Conservation (phyloP, 805 yeast genomes). For the Myxozyma nipponensis region DNA sequence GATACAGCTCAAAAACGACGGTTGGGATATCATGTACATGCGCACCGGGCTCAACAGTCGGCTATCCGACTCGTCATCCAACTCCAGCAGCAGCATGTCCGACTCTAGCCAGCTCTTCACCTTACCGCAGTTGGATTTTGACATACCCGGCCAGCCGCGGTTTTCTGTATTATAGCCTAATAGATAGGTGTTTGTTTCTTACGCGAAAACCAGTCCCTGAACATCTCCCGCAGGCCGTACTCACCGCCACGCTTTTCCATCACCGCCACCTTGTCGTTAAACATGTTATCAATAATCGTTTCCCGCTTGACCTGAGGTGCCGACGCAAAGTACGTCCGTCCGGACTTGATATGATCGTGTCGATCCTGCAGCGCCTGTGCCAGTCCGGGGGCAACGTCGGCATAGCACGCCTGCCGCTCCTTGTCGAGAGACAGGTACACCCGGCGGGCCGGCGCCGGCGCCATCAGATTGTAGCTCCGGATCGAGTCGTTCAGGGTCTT, state of each 20-base stretch:
- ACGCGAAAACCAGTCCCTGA: slow-evolving; percentile 18
- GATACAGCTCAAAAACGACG: slow-evolving; percentile 10
- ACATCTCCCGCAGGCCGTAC: slow-evolving; percentile 26
- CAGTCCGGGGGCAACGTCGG: slow-evolving; percentile 20
- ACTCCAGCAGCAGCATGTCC: not conserved
- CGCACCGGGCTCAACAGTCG: slow-evolving; percentile 11
- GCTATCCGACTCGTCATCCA: not conserved
- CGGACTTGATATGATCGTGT: slow-evolving; percentile 10
- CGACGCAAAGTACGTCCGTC: slow-evolving; percentile 1
- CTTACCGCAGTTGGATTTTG: not conserved
- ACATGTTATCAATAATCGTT: slow-evolving; percentile 5
- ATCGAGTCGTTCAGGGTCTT: slow-evolving; percentile 24
- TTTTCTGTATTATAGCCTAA: not conserved
- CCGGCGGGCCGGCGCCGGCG: slow-evolving; percentile 25
- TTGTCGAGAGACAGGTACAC: slow-evolving; percentile 14
- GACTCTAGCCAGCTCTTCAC: slow-evolving; percentile 7
- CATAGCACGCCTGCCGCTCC: slow-evolving; percentile 21
- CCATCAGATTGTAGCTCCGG: slow-evolving; percentile 27
- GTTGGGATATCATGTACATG: slow-evolving; percentile 19
- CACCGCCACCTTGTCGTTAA: slow-evolving; percentile 22
- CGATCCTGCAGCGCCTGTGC: slow-evolving; percentile 21
- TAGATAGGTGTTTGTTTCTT: slow-evolving; percentile 5
- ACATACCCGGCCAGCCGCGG: not conserved
- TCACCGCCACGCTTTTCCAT: slow-evolving; percentile 27
- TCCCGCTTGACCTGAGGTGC: not conserved